phyloP scores from a whole-genome alignment of 805 yeast genomes.

The Ogataea ganodermae region DNA sequence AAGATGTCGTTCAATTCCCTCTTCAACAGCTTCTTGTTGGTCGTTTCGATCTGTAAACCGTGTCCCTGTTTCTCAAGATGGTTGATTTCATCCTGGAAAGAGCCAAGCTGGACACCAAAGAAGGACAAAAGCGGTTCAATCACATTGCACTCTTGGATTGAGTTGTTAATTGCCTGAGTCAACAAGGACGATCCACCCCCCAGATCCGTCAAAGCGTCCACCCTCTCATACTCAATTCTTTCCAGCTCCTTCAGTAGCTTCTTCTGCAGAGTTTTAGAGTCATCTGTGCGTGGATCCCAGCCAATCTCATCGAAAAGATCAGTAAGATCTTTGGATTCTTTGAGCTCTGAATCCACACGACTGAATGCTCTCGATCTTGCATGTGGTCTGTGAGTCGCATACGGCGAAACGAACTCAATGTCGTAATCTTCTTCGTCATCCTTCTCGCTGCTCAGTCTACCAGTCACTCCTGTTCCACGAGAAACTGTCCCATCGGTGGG shows the following conservation, averaged over 20 bases:
- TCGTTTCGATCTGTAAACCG: constrained; percentile 80
- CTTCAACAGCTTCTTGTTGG: constrained; percentile 76
- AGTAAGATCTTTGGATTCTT: constrained; percentile 42
- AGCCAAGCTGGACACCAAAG: constrained; percentile 61
- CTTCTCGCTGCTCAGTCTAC: background rate
- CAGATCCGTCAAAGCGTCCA: constrained; percentile 51
- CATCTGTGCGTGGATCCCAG: constrained; percentile 68
- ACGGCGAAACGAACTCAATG: background rate
- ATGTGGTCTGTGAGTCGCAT: constrained; percentile 18
- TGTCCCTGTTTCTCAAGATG: constrained; percentile 73
- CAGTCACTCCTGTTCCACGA: background rate
- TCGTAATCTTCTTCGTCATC: constrained; percentile 8
- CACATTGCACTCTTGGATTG: constrained; percentile 54
- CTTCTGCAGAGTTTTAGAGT: constrained; percentile 55
- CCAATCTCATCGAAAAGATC: constrained; percentile 76
- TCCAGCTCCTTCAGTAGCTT: constrained; percentile 62
- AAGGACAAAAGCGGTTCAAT: constrained; percentile 56
- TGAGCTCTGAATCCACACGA: constrained; percentile 25
- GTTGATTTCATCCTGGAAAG: constrained; percentile 67
- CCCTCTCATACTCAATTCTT: constrained; percentile 61
- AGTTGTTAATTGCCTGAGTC: constrained; percentile 42
- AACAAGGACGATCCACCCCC: constrained; percentile 43
- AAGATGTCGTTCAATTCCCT: constrained; percentile 68
- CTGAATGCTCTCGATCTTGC: constrained; percentile 36
- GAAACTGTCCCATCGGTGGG: background rate